phyloP scores from a whole-genome alignment of 2,329 filamentous ascomycete species.

The Neonectria neomacrospora region DNA sequence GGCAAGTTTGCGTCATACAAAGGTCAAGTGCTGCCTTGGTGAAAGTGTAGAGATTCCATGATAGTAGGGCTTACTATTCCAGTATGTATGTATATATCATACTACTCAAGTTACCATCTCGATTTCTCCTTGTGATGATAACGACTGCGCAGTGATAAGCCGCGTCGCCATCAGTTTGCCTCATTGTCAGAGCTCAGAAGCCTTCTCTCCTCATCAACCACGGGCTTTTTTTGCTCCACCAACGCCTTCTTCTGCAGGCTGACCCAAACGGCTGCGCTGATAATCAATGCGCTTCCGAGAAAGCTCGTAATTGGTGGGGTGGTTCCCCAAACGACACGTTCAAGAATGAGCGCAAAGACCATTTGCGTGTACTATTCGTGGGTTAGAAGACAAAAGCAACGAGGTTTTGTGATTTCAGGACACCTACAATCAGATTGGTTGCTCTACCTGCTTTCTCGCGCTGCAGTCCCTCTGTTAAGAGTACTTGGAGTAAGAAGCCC shows the following conservation, averaged over 20 bases:
- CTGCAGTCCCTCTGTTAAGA: conserved; percentile 77
- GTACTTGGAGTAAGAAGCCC: conserved; percentile 82
- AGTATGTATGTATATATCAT: no score
- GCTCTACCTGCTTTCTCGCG: conserved; percentile 67
- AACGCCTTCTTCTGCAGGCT: conserved; percentile 53
- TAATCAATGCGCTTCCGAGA: conserved; percentile 53
- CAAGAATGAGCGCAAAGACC: conserved; percentile 52
- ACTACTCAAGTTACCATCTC: no score
- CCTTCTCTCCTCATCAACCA: conserved; percentile 52
- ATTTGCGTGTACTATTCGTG: conserved; percentile 46
- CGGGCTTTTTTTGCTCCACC: conserved; percentile 34
- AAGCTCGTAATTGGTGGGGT: conserved; percentile 53
- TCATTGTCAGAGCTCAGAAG: conserved; percentile 35
- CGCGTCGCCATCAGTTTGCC: background rate
- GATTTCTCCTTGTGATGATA: background rate
- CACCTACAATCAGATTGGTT: conserved; percentile 47
- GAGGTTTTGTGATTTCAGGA: accelerated
- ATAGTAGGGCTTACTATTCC: background rate
- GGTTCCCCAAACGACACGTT: conserved; percentile 57
- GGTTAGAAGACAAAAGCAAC: conserved; percentile 40
- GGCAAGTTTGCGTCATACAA: background rate
- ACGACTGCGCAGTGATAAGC: background rate
- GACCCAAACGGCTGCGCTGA: conserved; percentile 55
- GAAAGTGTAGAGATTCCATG: background rate
- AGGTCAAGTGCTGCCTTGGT: background rate